phyloP scores from a whole-genome alignment of 2,329 filamentous ascomycete genomes.

The Monosporascus ibericus region DNA sequence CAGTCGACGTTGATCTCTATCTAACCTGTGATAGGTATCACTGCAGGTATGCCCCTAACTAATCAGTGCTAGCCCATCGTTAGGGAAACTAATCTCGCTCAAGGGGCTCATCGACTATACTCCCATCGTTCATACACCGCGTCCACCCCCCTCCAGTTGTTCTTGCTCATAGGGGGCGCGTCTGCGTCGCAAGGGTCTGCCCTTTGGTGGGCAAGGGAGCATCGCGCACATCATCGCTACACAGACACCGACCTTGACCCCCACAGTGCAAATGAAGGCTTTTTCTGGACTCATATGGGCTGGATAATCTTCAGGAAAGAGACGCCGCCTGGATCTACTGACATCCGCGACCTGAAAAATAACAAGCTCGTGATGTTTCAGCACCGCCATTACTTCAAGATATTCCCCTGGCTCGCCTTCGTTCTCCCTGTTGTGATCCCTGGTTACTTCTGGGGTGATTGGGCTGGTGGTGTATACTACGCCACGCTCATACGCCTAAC shows the following conservation, averaged over 20 bases:
- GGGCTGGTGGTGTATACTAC: conserved; percentile 58
- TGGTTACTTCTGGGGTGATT: conserved; percentile 77
- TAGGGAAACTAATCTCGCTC: neutral
- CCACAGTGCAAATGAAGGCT: conserved; percentile 84
- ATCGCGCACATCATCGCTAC: conserved; percentile 84
- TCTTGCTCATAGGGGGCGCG: neutral
- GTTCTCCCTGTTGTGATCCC: conserved; percentile 69
- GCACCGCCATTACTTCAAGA: conserved; percentile 80
- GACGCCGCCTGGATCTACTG: conserved; percentile 78
- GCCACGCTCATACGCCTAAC: conserved; percentile 80
- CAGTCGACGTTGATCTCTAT: neutral
- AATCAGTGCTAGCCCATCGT: neutral
- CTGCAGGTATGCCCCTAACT: neutral
- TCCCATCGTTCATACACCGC: neutral
- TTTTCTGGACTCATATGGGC: conserved; percentile 76
- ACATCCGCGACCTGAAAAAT: conserved; percentile 83
- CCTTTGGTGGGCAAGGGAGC: conserved; percentile 83
- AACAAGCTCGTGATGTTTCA: conserved; percentile 82
- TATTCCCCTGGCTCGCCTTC: conserved; percentile 70
- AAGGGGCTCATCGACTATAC: neutral
- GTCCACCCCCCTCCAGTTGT: neutral
- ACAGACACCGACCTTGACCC: conserved; percentile 91
- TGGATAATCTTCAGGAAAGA: conserved; percentile 96
- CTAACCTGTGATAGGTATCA: neutral
- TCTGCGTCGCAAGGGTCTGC: conserved; percentile 66